Evolutionary conservation across 257 asterid species (phyloP), one percentile per base, ranked within the genome.

Genomic region (Scutellaria minor): DNA sequence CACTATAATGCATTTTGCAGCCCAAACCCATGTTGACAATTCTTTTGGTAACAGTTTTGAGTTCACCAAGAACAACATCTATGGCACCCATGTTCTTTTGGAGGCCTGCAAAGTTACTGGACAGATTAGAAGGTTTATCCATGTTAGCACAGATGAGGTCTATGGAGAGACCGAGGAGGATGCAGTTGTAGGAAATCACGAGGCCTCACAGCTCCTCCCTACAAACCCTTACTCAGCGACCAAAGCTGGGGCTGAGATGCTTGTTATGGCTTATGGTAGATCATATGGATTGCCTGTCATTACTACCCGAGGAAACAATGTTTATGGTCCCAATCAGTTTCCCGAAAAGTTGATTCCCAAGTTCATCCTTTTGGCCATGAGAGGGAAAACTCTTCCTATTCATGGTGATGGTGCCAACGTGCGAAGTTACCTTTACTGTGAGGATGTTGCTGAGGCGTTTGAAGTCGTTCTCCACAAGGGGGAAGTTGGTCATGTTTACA

Each of bases 1-100:
- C 86, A 93, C 98, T 7, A 93, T 93, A 37, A 93, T 93, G 98
- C 98, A 93, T 85, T 93, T 93, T 80, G 98, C 98, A n/a, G 98
- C 98, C 20, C 98, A 93, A 67, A 93, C 98, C 73, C 98, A 93
- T 63, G 98, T 93, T 12, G 98, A 93, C 79, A 93, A 93, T 74
- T 93, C 98, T 1, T 93, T 93, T 11, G 98, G 98, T 44, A 92
- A 92, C 86, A 90, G 97, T 76, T 92, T 92, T 42, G 98, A 93
- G 85, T 93, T 93, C 73, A 93, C 98, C 81, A 93, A 91, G 87
- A 93, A 93, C 84, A 93, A 93, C 86, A 89, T 93, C 59, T 93
- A 93, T 13, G 98, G 98, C 40, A 90, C 98, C 72, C 98, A 93
- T 42, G 98, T 93, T 55, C 94, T 93, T n/a, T 60, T 93, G 58